These are phyloP conservation scores for Fonsecaea pugnacius DNA, from an alignment of 2,329 filamentous ascomycete genomes.

Conservation along the genomic window DNA sequence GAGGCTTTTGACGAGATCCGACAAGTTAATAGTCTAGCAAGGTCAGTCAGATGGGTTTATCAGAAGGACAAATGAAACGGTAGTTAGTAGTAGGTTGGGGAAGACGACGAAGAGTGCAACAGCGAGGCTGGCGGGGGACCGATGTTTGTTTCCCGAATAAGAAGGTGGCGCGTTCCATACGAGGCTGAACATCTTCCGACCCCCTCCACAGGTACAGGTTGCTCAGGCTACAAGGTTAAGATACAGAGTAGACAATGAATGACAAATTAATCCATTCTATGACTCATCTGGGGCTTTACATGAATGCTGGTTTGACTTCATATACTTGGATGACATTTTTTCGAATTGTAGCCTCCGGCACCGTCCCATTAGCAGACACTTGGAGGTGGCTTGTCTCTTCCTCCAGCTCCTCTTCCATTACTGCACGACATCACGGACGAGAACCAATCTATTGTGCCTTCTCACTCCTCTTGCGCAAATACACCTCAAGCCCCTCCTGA, in stretches of 20 bases:
- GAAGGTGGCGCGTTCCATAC: not conserved
- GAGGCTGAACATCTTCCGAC: too few species aligned
- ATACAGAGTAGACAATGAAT: too few species aligned
- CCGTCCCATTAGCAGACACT: not conserved
- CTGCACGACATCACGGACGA: not conserved
- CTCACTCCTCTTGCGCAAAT: constrained; percentile 39
- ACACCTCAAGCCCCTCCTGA: constrained; percentile 60
- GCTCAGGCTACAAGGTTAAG: too few species aligned
- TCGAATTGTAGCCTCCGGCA: too few species aligned
- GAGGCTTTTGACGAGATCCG: constrained; percentile 1
- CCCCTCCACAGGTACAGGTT: too few species aligned
- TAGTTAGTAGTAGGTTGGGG: not conserved
- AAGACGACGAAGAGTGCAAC: not conserved
- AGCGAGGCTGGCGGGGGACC: not conserved
- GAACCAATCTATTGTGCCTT: constrained; percentile 7
- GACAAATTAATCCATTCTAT: too few species aligned
- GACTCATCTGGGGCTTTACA: too few species aligned
- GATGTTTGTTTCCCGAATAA: not conserved
- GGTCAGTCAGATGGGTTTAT: not conserved
- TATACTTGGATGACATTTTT: too few species aligned
- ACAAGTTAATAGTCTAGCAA: not conserved
- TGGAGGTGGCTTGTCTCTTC: not conserved
- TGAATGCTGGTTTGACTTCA: too few species aligned
- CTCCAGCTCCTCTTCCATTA: not conserved
- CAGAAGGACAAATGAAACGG: not conserved